Base-by-base conservation (phyloP, 2,329 filamentous ascomycete species). In the Xylariaceae sp. region DNA sequence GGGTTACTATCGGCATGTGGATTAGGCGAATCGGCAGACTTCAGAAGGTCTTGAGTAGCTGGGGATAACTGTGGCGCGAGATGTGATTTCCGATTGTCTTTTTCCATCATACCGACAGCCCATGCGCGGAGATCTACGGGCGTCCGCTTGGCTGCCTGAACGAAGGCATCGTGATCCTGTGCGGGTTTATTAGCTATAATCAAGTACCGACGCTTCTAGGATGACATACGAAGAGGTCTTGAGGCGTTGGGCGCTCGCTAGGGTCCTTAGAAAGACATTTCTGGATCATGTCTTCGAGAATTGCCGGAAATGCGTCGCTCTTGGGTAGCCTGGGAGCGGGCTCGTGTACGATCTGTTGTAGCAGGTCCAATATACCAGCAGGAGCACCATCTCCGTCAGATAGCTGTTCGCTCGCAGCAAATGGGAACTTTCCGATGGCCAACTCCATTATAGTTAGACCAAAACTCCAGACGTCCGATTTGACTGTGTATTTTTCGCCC, bases 381-480 rank as follows among this genome's bases (percentile, higher is more conserved):
- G 95, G 95, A 2, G 90, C 92, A 48, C 88, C 88, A 63, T 94
- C 89, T 55, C 83, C 86, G 58, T 96, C 91, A 2, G 84, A 85
- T 21, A 87, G 75, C 64, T 87, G 84, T 68, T 88, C 86, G 67
- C 86, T 91, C 11, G 87, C 82, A 64, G 90, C 89, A 73, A 99
- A 99, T 1, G 95, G 95, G 70, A 99, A 99, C 70, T 96, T 93
- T 64, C 95, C 95, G 71, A 99, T 97, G 29, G 95, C 95, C 65
- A 99, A 79, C 76, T 99, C 95, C 93, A 99, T 98, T 61, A 99
- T 87, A 0, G 89, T 89, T 65, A 99, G 80, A 28, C 95, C 95
- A 62, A 97, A 96, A 83, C 93, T 97, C 95, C 95, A 99, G 3
- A 99, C 95, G 73, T 99, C 95, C 11, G 93, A 97, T 75, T 97